Evolutionary conservation across 2,329 filamentous ascomycete genomes (phyloP).

Genomic region (Botryosphaeria agaves): DNA sequence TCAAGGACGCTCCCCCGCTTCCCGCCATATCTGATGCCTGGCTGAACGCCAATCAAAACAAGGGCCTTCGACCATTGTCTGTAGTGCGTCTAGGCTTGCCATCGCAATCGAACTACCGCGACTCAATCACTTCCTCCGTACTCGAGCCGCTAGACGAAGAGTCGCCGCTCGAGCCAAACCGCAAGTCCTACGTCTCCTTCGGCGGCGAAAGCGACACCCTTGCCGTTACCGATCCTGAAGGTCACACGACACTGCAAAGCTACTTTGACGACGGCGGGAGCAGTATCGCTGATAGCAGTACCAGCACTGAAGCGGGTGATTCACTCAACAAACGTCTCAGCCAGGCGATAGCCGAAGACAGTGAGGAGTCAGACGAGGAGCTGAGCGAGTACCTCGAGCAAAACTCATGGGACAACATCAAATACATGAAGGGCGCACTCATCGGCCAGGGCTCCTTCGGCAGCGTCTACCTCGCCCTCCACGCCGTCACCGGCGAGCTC

Average conservation of each 20-base stretch:
- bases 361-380: conserved; percentile 80
- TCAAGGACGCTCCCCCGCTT: conserved; percentile 85
- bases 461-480: conserved; percentile 83
- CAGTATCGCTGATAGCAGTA: conserved; percentile 45
- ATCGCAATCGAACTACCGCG: conserved; percentile 50
- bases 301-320: conserved; percentile 39
- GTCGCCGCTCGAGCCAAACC: conserved; percentile 67
- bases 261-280: conserved; percentile 73
- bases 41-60: conserved; percentile 42
- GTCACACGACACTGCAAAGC: conserved; percentile 49
- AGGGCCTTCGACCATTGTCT: conserved; percentile 39
- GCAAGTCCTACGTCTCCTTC: conserved; percentile 91
- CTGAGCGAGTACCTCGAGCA: conserved; percentile 78
- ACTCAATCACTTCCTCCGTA: conserved; percentile 77
- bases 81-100: conserved; percentile 39
- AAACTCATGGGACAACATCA: conserved; percentile 90
- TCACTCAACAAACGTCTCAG: conserved; percentile 71
- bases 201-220: conserved; percentile 57
- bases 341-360: conserved; percentile 73
- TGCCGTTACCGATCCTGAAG: conserved; percentile 61
- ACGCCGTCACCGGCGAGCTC: conserved; percentile 90
- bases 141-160: conserved; percentile 87
- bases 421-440: conserved; percentile 98
- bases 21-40: conserved; percentile 91
- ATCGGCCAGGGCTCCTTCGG: conserved; percentile 97